Evolutionary conservation across 2,329 filamentous ascomycete species (phyloP).

Genomic region (Alternaria consortialis): DNA sequence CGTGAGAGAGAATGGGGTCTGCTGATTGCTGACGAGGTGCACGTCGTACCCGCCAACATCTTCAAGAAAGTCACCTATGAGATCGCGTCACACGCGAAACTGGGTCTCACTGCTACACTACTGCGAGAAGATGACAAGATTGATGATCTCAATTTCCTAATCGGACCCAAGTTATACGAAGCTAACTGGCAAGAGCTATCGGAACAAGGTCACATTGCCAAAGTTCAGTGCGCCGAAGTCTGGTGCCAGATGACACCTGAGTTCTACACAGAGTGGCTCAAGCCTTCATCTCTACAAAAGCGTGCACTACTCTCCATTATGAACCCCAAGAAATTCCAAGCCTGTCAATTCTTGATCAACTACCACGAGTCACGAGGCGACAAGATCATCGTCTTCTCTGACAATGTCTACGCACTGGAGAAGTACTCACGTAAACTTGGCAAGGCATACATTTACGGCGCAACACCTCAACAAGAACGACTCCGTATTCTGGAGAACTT

Average conservation of each 20-base stretch:
- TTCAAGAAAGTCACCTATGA: conserved; percentile 93
- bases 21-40: conserved; percentile 96
- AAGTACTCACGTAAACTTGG: conserved; percentile 83
- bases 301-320: conserved; percentile 85
- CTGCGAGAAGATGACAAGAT: conserved; percentile 99
- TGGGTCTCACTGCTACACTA: conserved; percentile 91
- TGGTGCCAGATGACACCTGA: conserved; percentile 99
- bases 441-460: conserved; percentile 92
- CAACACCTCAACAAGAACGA: conserved; percentile 85
- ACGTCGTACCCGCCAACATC: conserved; percentile 96
- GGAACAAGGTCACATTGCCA: conserved; percentile 94
- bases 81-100: conserved; percentile 94
- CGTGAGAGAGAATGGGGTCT: conserved; percentile 91
- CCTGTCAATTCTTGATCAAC: conserved; percentile 97
- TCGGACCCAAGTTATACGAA: conserved; percentile 96
- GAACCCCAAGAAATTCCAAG: conserved; percentile 97
- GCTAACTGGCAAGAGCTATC: conserved; percentile 99
- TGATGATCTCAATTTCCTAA: conserved; percentile 94
- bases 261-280: conserved; percentile 94
- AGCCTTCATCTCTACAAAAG: conserved; percentile 69
- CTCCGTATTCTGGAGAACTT: conserved; percentile 91
- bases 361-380: conserved; percentile 95
- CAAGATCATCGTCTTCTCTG: conserved; percentile 98
- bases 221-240: conserved; percentile 96
- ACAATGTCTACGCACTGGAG: conserved; percentile 93